Evolutionary conservation across 306 rosid species (phyloP), one percentile per base, ranked within the genome.

Genomic region (Herpetospermum pedunculosum): DNA sequence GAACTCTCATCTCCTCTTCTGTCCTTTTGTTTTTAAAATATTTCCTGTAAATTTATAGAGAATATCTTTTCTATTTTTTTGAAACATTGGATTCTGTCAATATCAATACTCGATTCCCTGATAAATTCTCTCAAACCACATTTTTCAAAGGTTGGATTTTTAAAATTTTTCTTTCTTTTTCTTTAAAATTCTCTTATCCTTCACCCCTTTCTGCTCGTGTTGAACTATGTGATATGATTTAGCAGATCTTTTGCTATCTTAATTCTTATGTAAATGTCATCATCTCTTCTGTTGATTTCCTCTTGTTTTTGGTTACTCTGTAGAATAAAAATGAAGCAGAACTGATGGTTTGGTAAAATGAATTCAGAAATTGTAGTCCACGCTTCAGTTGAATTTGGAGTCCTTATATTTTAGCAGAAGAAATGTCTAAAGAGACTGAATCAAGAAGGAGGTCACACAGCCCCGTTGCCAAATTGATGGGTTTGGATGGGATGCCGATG

Each of bases 381-480:
- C 87, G 0, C 81, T 70, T 75, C 84, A 91, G 79, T 86, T 82
- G 43, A 87, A 83, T 40, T 72, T 84, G 91, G 85, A 79, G 79
- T 84, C 88, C 79, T 81, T 92, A 83, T 87, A 77, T 82, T 91
- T 77, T 89, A 72, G 91, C 91, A 14, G 85, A 88, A 67, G 99
- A 91, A 85, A 94, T 94, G 97, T 59, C 81, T 0, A 81, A 75
- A 54, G 90, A 81, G 73, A 48, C 79, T 32, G 90, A 89, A 73
- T 78, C 84, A 49, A 87, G 85, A 73, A 87, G 95, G 84, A 85
- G 90, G 72, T 73, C 95, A 1, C 96, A 96, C 0, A 85, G 91
- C 80, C 90, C 92, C 62, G 77, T 94, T 81, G 97, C 99, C 55
- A 89, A 86, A 80, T 84, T 94, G 92, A 94, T 94, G 99, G 99